Conservation (phyloP, 108 stramenopile species). For the Skeletonema grethae region DNA sequence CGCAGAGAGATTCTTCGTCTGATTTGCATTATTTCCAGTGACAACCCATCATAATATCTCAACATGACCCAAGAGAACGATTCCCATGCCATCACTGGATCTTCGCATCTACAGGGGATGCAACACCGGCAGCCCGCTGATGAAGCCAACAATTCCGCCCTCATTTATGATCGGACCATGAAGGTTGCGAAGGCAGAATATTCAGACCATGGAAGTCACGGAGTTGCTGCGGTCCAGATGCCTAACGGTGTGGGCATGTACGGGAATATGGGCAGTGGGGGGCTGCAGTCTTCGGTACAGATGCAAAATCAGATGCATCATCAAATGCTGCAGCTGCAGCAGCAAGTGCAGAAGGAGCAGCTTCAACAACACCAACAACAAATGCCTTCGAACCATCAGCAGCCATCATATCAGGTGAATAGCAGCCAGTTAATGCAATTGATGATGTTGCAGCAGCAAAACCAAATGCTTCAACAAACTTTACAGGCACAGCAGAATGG, state of each 20-base stretch:
- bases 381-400: background rate
- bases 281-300: conserved; percentile 26
- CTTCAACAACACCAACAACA: conserved; percentile 5
- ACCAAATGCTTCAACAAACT: conserved; percentile 17
- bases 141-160: conserved; percentile 25
- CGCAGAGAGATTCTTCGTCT: background rate
- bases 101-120: background rate
- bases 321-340: conserved; percentile 35
- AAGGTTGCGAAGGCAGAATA: conserved; percentile 64
- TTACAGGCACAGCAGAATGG: conserved; percentile 21
- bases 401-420: background rate
- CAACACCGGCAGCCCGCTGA: conserved; percentile 6
- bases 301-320: conserved; percentile 42
- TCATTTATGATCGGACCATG: conserved; percentile 41
- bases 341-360: conserved; percentile 15
- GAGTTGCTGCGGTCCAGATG: conserved; percentile 22
- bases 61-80: background rate
- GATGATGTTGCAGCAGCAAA: conserved; percentile 8
- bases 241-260: conserved; percentile 21
- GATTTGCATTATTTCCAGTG: background rate
- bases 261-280: conserved; percentile 26
- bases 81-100: background rate
- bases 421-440: background rate
- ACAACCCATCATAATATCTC: background rate
- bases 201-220: conserved; percentile 60